These are phyloP conservation scores for Phaeomoniella chlamydospora DNA, from an alignment of 2,329 filamentous ascomycete species.

Conservation along the genomic window DNA sequence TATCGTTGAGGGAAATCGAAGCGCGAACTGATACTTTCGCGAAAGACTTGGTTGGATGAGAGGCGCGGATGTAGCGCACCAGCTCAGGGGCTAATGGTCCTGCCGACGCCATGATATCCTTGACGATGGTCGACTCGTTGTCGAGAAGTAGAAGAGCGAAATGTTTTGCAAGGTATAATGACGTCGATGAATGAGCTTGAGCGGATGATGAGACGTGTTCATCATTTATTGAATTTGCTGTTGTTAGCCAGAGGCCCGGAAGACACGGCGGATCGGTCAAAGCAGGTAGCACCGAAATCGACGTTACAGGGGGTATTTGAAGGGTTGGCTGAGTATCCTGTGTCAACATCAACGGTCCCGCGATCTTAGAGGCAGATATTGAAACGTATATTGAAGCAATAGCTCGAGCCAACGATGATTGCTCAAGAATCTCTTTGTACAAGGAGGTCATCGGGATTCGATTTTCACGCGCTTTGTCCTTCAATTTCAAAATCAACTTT, in stretches of 20 bases:
- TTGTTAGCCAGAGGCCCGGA: conserved; percentile 73
- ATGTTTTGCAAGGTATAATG: conserved; percentile 61
- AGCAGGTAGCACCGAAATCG: conserved; percentile 57
- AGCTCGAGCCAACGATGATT: conserved; percentile 66
- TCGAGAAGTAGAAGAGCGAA: conserved; percentile 76
- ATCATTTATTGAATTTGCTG: conserved; percentile 51
- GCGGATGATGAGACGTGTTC: conserved; percentile 44
- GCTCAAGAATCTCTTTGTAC: conserved; percentile 32
- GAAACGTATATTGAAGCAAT: conserved; percentile 71
- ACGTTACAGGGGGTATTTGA: conserved; percentile 48
- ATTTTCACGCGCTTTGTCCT: conserved; percentile 63
- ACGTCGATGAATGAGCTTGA: conserved; percentile 40
- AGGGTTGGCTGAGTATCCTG: conserved; percentile 45
- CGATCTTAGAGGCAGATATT: conserved; percentile 73
- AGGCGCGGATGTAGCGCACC: conserved; percentile 52
- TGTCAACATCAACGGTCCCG: conserved; percentile 58
- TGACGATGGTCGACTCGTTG: conserved; percentile 67
- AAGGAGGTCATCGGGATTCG: conserved; percentile 14
- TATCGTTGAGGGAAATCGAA: conserved; percentile 61
- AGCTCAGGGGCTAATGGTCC: conserved; percentile 65
- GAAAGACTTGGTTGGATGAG: conserved; percentile 51
- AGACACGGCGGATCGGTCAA: conserved; percentile 50
- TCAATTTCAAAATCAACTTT: conserved; percentile 64
- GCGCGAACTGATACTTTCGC: conserved; percentile 48
- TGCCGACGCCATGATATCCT: conserved; percentile 51